Evolutionary conservation across 805 yeast species (phyloP), one percentile per base, ranked within the genome.

Genomic region (Clavispora carvajalis): DNA sequence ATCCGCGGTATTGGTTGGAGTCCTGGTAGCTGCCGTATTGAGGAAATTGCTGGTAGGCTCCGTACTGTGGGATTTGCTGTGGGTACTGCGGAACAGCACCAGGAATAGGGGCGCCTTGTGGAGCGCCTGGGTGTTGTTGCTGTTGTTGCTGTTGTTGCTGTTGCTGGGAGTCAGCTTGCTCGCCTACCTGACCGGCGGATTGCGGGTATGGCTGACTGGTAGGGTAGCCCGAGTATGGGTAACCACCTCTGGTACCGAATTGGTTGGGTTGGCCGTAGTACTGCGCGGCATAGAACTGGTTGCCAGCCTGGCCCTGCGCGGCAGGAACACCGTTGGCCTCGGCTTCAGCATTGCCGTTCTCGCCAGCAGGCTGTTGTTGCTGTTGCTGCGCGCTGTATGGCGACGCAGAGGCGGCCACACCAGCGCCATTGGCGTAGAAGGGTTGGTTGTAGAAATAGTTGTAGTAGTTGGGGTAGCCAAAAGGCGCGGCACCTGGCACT

Each of bases 31-130:
- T 63, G 31, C 63, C 71, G 47, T 67, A 69, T 54, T 69, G 74
- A 10, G 74, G 73, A 54, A 67, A 69, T 52, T 69, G 74, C 52
- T 69, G 74, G 51, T 67, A 69, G n/a, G 60, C 72, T 33, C 65
- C 71, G 49, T 63, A 69, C 54, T 68, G 72, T 21, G 72, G 73
- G 42, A 60, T 57, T 52, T 68, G 73, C 43, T 63, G 66, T 22
- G 62, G 60, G 39, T 55, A 52, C 41, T 55, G 59, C 17, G 54
- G 54, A 21, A 44, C 47, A 13, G 40, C 48, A 21, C 48, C 39
- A 24, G 52, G 52, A 16, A 15, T 23, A 15, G 40, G 40, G 16
- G 38, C 38, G 9, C 38, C 38, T 9, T 36, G 38, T 11, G 42
- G 41, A 24, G 44, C 44, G 3, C 39, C 44, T 13, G 38, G 16